Evolutionary conservation across 768 basidiomycete genomes (phyloP), one percentile per base, ranked within the genome.

Genomic region (Cystofilobasidium bisporidii): DNA sequence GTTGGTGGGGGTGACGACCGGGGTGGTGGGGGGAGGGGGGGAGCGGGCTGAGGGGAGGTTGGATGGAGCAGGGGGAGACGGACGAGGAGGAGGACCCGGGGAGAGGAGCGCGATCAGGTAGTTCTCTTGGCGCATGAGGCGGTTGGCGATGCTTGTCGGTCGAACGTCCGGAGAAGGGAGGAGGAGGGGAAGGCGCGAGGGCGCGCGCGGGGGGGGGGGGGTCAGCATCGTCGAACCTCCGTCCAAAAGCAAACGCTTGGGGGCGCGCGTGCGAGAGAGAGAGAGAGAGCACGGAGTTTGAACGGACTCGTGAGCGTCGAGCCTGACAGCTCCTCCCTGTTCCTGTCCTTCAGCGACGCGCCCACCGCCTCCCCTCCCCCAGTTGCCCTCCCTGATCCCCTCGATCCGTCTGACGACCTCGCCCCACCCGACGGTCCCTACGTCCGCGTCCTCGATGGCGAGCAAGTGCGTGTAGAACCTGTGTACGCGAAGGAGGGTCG

Each of bases 111-210:
- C 92, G 67, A 98, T 96, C 61, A 99, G 82, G 75, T 98, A 99
- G 78, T 99, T 99, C 75, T 98, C 96, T 76, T 97, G 91, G 38
- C 96, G 84, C 85, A 99, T 83, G 73, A 99, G 97, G 61, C 96
- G 87, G 75, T 76, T 78, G 60, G 30, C 56, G 18, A 38, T 64
- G 45, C 67, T n/a, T 67, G 48, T 2, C 15, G 8, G 17, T 0
- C n/a, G n/a, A n/a, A n/a, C n/a, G n/a, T n/a, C n/a, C n/a, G n/a
- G n/a, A n/a, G n/a, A n/a, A n/a, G n/a, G n/a, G n/a, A n/a, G n/a
- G n/a, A n/a, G n/a, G n/a, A 30, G 14, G n/a, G 38, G n/a, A n/a
- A 10, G 38, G 30, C 57, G 6, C 11, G 30, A 20, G 28, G 12
- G 36, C 24, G 15, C 30, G 4, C 0, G 22, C 18, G 30, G n/a